Conservation (phyloP, 257 asterid genomes). For the Solanum chilense region DNA sequence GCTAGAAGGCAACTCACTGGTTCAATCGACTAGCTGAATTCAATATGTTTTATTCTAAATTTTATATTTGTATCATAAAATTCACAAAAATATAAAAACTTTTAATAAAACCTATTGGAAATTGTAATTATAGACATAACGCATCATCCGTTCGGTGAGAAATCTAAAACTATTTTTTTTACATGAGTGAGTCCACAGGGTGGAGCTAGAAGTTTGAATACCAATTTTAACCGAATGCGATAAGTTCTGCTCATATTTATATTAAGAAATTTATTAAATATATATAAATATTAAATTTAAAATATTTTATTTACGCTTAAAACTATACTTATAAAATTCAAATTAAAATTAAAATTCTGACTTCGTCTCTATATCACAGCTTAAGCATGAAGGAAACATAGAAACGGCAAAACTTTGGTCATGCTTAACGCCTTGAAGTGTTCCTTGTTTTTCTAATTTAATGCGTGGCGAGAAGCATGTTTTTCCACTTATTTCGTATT, state of each 20-base stretch:
- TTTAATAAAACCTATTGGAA: neutral
- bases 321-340: neutral
- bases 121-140: neutral
- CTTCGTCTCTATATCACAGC: neutral
- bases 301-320: neutral
- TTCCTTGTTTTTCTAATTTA: neutral
- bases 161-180: neutral
- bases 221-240: no score
- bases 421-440: neutral
- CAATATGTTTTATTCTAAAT: neutral
- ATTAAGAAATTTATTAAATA: neutral
- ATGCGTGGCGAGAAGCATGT: conserved; percentile 1
- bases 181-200: neutral
- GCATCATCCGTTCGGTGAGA: neutral
- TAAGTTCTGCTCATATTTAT: neutral
- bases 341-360: accelerated
- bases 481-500: neutral
- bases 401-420: neutral
- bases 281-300: neutral
- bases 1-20: neutral
- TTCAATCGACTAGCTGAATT: neutral
- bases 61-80: neutral
- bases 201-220: no score
- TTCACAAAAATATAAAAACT: neutral
- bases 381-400: neutral